Conservation (phyloP, 495 filamentous ascomycete genomes). For the Venustampulla echinocandica region DNA sequence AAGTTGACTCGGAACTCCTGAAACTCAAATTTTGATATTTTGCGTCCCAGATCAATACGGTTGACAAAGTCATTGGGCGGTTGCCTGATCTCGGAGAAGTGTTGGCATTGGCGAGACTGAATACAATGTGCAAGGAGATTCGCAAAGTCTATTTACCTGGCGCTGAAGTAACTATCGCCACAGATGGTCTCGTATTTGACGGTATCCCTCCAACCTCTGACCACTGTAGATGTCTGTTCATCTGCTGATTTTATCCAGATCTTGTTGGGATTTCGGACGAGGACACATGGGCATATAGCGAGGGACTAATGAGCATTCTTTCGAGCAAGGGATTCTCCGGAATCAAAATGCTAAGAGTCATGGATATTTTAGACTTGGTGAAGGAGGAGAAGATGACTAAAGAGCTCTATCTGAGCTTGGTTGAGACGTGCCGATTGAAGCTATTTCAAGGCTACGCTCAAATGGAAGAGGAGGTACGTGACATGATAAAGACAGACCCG, state of each 20-base stretch:
- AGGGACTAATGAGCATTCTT: slow-evolving; percentile 40
- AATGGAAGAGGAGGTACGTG: background rate
- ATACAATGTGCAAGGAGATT: slow-evolving; percentile 33
- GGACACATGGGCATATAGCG: slow-evolving; percentile 42
- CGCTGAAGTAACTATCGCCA: slow-evolving; percentile 40
- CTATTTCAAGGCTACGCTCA: background rate
- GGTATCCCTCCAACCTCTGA: slow-evolving; percentile 24
- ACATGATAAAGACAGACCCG: background rate
- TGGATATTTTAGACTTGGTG: background rate
- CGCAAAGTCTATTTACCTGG: slow-evolving; percentile 35
- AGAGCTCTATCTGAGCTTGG: background rate
- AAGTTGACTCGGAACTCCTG: too few relatives aligned
- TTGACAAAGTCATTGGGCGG: slow-evolving; percentile 36
- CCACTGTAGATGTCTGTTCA: background rate
- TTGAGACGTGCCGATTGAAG: background rate
- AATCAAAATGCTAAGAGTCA: background rate
- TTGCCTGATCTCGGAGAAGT: slow-evolving; percentile 44
- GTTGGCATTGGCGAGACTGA: slow-evolving; percentile 37
- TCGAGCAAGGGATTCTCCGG: background rate
- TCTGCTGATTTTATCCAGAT: slow-evolving; percentile 26
- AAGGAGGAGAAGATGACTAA: background rate
- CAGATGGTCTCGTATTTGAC: slow-evolving; percentile 44
- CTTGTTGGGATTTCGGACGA: slow-evolving; percentile 39
- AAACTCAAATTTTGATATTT: too few relatives aligned
- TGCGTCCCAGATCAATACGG: slow-evolving; percentile 37